Base-by-base conservation (phyloP, 768 basidiomycete species). In the Suillus variegatus region DNA sequence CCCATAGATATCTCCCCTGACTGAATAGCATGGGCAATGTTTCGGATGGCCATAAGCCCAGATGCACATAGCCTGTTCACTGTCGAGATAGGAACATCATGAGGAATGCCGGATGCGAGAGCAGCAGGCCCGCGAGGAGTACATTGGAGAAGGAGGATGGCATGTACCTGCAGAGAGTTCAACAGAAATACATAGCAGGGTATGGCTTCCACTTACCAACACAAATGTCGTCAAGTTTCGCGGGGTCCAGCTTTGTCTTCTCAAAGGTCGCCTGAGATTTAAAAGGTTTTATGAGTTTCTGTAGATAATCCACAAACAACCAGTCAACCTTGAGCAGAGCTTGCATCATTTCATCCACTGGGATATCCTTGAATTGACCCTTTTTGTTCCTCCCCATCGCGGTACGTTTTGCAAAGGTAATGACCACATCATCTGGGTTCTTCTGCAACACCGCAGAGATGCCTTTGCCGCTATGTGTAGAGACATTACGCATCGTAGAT, bases 31-130 rank as follows among this genome's bases (percentile, higher is more conserved):
- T 97, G 91, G 20, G 95, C 94, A 60, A 99, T 92, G 73, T 83
- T 88, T 65, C 93, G 88, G 67, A 99, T 89, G n/a, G 97, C 91
- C 86, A 96, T 94, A 58, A 99, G 82, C 28, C 96, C 95, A 0
- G 95, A 96, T 2, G 95, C 93, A 77, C 97, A 99, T 60, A 99
- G 85, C 64, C 97, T 84, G 77, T 99, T 99, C 62, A 98, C 88
- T 13, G 92, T 91, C 25, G 92, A 92, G 67, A 98, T 85, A n/a
- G 96, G 91, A 16, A 94, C 89, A 67, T 89, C 81, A 63, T 90
- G 84, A 3, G 95, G 97, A 68, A 97, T 91, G 14, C 95, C 95
- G 35, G 95, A 94, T 41, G 92, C 88, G 49, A 97, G 82, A 6
- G 93, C 92, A 36, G 95, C 94, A n/a, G 55, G 94, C 92, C 40